Evolutionary conservation across 1,139 yeast genomes (phyloP).

Genomic region (Casaregolazyma suthepensis): DNA sequence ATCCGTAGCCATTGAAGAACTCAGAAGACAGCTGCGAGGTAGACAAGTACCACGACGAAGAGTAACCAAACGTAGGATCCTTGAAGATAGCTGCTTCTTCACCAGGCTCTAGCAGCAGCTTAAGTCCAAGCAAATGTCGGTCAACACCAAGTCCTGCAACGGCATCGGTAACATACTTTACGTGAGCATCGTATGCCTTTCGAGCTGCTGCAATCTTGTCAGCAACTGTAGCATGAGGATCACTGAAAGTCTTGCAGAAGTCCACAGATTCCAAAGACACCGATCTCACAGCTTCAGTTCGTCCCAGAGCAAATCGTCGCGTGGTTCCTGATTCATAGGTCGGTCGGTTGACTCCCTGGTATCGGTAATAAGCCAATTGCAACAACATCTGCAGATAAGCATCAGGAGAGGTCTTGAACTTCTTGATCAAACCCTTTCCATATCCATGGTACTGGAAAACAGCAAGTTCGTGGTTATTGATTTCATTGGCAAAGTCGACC

Average conservation of each 20-base stretch:
- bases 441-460: slow-evolving; percentile 39
- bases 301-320: slow-evolving; percentile 78
- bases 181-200: slow-evolving; percentile 70
- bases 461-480: slow-evolving; percentile 37
- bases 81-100: slow-evolving; percentile 59
- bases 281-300: slow-evolving; percentile 94
- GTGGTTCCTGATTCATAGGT: slow-evolving; percentile 97
- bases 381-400: slow-evolving; percentile 74
- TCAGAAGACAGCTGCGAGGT: slow-evolving; percentile 89
- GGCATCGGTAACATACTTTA: slow-evolving; percentile 67
- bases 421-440: slow-evolving; percentile 62
- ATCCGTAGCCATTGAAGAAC: slow-evolving; percentile 88
- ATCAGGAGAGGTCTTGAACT: slow-evolving; percentile 72
- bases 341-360: slow-evolving; percentile 76
- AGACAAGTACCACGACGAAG: slow-evolving; percentile 79
- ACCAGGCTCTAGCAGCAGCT: slow-evolving; percentile 58
- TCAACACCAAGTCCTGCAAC: slow-evolving; percentile 87
- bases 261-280: slow-evolving; percentile 70
- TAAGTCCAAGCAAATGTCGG: slow-evolving; percentile 87
- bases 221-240: slow-evolving; percentile 45
- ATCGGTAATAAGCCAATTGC: slow-evolving; percentile 77
- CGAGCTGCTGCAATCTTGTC: slow-evolving; percentile 67
- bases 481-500: slow-evolving; percentile 44
- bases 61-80: slow-evolving; percentile 72
- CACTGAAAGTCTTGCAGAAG: slow-evolving; percentile 73